These are phyloP conservation scores for Solanum virginianum DNA, from an alignment of 257 asterid species.

Conservation along the genomic window DNA sequence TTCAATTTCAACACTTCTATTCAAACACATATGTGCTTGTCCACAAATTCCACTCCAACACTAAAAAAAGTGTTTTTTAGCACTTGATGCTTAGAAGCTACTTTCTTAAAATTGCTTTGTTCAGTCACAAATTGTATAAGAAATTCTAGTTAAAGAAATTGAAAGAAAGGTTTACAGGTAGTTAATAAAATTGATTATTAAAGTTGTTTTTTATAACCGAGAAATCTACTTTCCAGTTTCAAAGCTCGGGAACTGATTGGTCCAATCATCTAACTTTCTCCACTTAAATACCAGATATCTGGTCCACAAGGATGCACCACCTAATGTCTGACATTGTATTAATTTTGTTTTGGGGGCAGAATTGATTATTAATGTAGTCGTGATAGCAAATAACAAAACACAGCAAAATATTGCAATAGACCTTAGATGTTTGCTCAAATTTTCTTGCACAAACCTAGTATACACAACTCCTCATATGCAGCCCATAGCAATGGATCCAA, in stretches of 20 bases:
- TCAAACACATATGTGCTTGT: background rate
- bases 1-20: background rate
- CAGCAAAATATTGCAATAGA: background rate
- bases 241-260: background rate
- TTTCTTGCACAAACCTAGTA: slow-evolving; percentile 45
- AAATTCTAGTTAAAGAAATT: background rate
- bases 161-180: background rate
- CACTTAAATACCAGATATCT: background rate
- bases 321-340: background rate
- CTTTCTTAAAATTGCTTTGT: background rate
- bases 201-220: background rate
- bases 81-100: background rate
- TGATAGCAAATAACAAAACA: background rate
- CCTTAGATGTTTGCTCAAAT: background rate
- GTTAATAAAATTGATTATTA: background rate
- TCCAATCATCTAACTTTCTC: background rate
- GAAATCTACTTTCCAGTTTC: background rate
- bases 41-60: background rate
- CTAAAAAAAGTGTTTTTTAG: background rate
- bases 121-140: background rate
- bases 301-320: background rate
- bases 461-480: slow-evolving; percentile 91
- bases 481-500: slow-evolving; percentile 91
- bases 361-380: background rate
- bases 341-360: background rate